Base-by-base conservation (phyloP, 306 rosid genomes). In the Acmispon strigosus region DNA sequence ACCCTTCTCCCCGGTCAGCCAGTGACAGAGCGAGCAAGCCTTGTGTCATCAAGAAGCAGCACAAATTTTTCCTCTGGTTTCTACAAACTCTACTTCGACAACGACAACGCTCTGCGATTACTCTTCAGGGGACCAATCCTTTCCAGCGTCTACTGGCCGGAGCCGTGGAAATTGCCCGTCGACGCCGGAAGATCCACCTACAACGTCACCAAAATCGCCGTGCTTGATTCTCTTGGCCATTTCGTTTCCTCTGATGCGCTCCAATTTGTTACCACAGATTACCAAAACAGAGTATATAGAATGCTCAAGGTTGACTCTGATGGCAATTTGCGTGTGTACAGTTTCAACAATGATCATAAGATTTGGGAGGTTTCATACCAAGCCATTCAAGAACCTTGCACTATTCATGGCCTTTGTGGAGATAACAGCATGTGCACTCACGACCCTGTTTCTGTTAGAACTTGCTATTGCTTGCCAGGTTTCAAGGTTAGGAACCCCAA, bases 361-460 rank as follows among this genome's bases (percentile, higher is more conserved):
- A 70, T 0, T 1, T 87, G 88, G 88, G 75, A 58, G 6, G 84
- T 87, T 8, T 15, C 85, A 8, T 84, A 88, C 88, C 85, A 80
- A 39, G 80, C 90, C 11, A 9, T 71, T 56, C 0, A 44, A 0
- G 36, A 82, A 2, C 67, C 93, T 0, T 85, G 96, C 51, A 52
- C 2, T 4, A 32, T 85, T 74, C 88, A 85, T 57, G 96, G 92
- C 2, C 3, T 87, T 11, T 87, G 89, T 39, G 92, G 92, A 2
- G 62, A 67, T 29, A 87, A 82, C 36, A 84, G 89, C 56, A 39
- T 82, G 70, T 87, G 92, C 36, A 72, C 75, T 62, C 22, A 80
- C 9, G 52, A 80, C 49, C 76, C 44, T 20, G 32, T 70, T 0
- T 4, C 2, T 0, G 92, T 90, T 3, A 81, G 89, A 29, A 81